These are phyloP conservation scores for Eremothecium sinecaudum DNA, from an alignment of 1,139 yeast species.

Conservation along the genomic window DNA sequence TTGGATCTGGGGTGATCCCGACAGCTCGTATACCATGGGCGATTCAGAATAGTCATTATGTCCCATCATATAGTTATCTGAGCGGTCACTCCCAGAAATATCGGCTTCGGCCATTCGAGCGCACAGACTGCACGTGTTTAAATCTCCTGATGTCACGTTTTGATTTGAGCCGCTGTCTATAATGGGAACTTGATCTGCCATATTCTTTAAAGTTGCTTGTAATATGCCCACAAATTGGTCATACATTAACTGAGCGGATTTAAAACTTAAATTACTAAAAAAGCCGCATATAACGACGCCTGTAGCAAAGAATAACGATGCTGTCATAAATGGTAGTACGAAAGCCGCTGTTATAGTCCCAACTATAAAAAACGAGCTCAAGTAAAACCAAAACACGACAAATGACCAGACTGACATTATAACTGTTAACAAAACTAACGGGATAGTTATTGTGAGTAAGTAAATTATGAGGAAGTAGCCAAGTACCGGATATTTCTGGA, in stretches of 20 bases:
- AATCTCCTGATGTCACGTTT: too few relatives aligned
- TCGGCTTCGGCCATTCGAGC: too few relatives aligned
- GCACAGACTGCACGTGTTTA: too few relatives aligned
- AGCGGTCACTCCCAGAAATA: too few relatives aligned
- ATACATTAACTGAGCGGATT: constrained; percentile 14
- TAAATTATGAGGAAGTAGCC: constrained; percentile 4
- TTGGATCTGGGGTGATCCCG: too few relatives aligned
- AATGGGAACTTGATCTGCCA: constrained; percentile 16
- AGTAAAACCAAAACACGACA: constrained; percentile 13
- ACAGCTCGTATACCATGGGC: too few relatives aligned
- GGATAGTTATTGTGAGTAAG: not conserved
- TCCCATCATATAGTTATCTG: too few relatives aligned
- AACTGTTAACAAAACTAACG: not conserved
- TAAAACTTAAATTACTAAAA: constrained; percentile 16
- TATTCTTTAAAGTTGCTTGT: constrained; percentile 9
- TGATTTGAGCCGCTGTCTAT: too few relatives aligned
- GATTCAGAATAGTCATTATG: too few relatives aligned
- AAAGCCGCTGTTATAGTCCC: constrained; percentile 14
- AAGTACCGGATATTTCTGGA: constrained; percentile 1
- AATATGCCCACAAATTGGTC: constrained; percentile 11
- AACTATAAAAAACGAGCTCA: constrained; percentile 13
- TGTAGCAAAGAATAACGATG: constrained; percentile 18
- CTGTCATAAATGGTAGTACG: constrained; percentile 16
- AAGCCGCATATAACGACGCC: constrained; percentile 18
- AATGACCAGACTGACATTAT: constrained; percentile 14